phyloP scores from a whole-genome alignment of 441 rosid species.

The Pelargonium cotyledonis region DNA sequence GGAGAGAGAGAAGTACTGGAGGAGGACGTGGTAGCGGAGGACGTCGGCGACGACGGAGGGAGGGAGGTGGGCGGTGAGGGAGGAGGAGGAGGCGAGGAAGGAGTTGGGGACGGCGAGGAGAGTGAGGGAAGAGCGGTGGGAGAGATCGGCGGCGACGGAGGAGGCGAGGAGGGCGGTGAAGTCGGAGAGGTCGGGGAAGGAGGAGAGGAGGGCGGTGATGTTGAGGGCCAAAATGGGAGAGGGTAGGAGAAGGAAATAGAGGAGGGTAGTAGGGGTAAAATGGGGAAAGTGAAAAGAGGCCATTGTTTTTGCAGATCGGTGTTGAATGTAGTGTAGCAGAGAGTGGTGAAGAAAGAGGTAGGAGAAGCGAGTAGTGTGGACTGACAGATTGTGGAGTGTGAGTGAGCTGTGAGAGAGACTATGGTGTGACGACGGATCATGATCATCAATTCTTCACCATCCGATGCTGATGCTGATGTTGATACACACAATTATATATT shows the following conservation, averaged over 20 bases:
- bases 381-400: too few relatives aligned
- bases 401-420: not conserved
- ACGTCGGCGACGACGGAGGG: conserved; percentile 64
- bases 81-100: conserved; percentile 36
- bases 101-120: conserved; percentile 75
- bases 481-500: not conserved
- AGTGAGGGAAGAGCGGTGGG: conserved; percentile 56
- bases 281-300: conserved; percentile 30
- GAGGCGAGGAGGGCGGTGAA: conserved; percentile 59
- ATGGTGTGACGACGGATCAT: not conserved
- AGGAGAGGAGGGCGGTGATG: conserved; percentile 56
- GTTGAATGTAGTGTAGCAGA: too few relatives aligned
- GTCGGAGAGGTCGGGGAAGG: conserved; percentile 57
- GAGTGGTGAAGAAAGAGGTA: too few relatives aligned
- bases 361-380: too few relatives aligned
- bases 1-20: conserved; percentile 56
- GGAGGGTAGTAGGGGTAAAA: conserved; percentile 38
- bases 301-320: conserved; percentile 17
- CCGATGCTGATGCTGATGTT: not conserved
- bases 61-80: conserved; percentile 59
- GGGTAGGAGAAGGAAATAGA: conserved; percentile 36
- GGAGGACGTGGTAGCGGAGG: conserved; percentile 75
- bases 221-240: conserved; percentile 33
- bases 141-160: conserved; percentile 42
- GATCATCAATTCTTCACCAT: not conserved